Conservation (phyloP, 2,329 filamentous ascomycete genomes). For the Diaporthe helianthi region DNA sequence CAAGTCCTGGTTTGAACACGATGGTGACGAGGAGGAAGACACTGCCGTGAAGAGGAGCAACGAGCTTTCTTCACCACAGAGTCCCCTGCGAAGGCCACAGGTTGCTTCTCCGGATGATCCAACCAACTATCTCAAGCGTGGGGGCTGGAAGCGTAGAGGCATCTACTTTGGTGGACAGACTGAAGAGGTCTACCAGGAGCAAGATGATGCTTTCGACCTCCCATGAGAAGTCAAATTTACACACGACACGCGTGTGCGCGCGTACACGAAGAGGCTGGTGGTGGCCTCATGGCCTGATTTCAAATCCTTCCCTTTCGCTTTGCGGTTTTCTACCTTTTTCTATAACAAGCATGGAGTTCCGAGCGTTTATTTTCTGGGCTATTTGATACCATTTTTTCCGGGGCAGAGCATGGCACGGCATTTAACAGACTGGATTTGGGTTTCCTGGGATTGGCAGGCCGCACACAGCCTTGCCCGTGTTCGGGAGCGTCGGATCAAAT, state of each 20-base stretch:
- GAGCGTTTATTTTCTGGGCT: conserved; percentile 7
- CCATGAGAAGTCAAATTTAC: conserved; percentile 15
- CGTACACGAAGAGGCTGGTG: not conserved
- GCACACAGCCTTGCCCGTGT: not conserved
- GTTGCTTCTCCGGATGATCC: conserved; percentile 36
- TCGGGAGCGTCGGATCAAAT: conserved; percentile 2
- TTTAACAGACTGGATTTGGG: not conserved
- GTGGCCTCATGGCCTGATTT: not conserved
- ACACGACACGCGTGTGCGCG: not conserved
- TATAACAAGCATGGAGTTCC: conserved; percentile 30
- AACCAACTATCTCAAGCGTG: conserved; percentile 43
- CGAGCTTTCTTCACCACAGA: conserved; percentile 19
- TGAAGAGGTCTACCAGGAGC: conserved; percentile 35
- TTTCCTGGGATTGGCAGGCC: conserved; percentile 5
- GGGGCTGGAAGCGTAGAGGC: conserved; percentile 47
- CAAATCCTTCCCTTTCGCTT: not conserved
- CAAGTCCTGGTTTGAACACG: conserved; percentile 33
- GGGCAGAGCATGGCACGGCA: conserved; percentile 9
- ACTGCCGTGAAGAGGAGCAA: conserved; percentile 29
- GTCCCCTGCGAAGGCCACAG: conserved; percentile 37
- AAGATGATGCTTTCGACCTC: conserved; percentile 41
- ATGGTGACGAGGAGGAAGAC: conserved; percentile 13
- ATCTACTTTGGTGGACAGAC: conserved; percentile 42
- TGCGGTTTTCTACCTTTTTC: not conserved
- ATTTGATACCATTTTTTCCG: conserved; percentile 7